Evolutionary conservation across 192 early-diverging fungal species (phyloP).

Genomic region (Rhizoclosmatium globosum): DNA sequence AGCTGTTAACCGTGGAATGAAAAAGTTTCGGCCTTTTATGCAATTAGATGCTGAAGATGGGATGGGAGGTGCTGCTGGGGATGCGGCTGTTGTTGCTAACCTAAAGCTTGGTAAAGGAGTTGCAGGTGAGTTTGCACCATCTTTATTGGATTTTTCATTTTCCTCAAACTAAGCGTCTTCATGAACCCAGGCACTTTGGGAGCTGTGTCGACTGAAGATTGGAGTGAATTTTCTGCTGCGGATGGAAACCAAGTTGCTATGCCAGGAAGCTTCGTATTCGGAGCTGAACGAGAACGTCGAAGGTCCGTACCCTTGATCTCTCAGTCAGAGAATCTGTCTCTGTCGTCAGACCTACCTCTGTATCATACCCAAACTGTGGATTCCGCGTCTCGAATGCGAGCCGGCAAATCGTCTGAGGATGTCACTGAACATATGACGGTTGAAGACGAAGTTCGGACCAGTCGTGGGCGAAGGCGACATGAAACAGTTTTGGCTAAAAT

Average conservation of each 20-base stretch:
- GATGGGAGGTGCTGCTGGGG: neutral
- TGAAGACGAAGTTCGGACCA: neutral
- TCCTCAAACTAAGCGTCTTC: neutral
- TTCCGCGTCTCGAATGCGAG: neutral
- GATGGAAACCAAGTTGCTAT: neutral
- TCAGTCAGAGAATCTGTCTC: slow-evolving; percentile 9
- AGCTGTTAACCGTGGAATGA: slow-evolving; percentile 37
- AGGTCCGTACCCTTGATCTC: slow-evolving; percentile 10
- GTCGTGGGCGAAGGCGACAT: slow-evolving; percentile 8
- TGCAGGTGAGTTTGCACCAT: neutral
- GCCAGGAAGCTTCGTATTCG: slow-evolving; percentile 35
- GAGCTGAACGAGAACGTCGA: neutral
- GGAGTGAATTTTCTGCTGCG: slow-evolving; percentile 12
- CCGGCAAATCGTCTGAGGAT: slow-evolving; percentile 13
- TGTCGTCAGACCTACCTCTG: slow-evolving; percentile 19
- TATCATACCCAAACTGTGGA: neutral
- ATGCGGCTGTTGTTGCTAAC: neutral
- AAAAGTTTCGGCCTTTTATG: slow-evolving; percentile 38
- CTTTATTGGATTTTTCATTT: neutral
- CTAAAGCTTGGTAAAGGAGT: slow-evolving; percentile 32
- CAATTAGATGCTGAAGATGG: neutral
- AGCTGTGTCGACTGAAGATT: slow-evolving; percentile 23
- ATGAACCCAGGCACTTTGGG: neutral
- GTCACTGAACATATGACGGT: neutral
- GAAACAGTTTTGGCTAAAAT: slow-evolving; percentile 29